Evolutionary conservation across 257 asterid genomes (phyloP).

Genomic region (Orobanche coerulescens): DNA sequence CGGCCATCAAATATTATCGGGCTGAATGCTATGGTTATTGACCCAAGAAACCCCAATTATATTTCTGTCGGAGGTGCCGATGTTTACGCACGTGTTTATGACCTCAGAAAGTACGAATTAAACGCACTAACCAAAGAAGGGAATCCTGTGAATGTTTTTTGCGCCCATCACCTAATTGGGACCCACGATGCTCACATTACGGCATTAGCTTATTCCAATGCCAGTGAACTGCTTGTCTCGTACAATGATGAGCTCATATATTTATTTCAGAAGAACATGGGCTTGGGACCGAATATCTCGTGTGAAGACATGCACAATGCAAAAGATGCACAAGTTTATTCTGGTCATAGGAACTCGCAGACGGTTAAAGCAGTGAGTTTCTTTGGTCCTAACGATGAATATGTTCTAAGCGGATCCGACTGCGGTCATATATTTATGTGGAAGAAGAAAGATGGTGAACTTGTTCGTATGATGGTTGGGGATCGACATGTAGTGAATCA

Average conservation of each 20-base stretch:
- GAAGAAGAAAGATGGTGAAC: constrained; percentile 55
- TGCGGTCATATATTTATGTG: constrained; percentile 67
- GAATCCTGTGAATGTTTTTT: constrained; percentile 38
- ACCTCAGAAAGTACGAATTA: constrained; percentile 40
- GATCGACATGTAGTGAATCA: constrained; percentile 58
- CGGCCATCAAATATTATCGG: constrained; percentile 33
- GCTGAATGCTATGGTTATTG: constrained; percentile 52
- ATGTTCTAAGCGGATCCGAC: constrained; percentile 59
- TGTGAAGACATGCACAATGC: constrained; percentile 23
- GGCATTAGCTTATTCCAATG: constrained; percentile 46
- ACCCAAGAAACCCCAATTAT: constrained; percentile 60
- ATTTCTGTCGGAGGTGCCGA: constrained; percentile 62
- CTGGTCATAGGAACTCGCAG: constrained; percentile 55
- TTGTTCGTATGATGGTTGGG: constrained; percentile 55
- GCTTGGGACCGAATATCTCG: constrained; percentile 41
- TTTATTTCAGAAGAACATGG: constrained; percentile 53
- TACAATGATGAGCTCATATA: constrained; percentile 63
- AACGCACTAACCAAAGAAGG: constrained; percentile 31
- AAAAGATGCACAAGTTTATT: constrained; percentile 35
- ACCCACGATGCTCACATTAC: constrained; percentile 46
- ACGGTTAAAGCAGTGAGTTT: constrained; percentile 68
- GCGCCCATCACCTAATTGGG: constrained; percentile 40
- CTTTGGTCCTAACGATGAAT: constrained; percentile 61
- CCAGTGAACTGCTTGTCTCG: constrained; percentile 53
- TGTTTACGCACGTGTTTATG: constrained; percentile 57